Percentiles rank a stretch among this genome's conserved stretches.
These are phyloP conservation scores for Themeda triandra DNA, from an alignment of 176 grass and related monocot species.

Conservation along the genomic window DNA sequence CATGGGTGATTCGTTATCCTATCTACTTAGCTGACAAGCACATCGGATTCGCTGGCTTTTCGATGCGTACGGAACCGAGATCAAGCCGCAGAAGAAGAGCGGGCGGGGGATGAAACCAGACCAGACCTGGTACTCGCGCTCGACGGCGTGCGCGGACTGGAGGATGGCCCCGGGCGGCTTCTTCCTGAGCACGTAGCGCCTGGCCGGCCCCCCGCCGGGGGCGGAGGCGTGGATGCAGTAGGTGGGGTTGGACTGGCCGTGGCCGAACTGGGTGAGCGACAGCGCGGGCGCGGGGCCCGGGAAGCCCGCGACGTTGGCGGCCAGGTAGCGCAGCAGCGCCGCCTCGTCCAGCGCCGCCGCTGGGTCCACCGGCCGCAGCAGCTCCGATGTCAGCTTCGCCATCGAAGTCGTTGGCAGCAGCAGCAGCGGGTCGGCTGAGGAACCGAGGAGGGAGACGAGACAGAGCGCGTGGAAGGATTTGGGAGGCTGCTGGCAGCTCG, in stretches of 20 bases:
- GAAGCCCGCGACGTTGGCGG: conserved; percentile 62
- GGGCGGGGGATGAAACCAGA: neutral
- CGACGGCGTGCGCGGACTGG: conserved; percentile 89
- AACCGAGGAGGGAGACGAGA: neutral
- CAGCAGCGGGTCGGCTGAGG: neutral
- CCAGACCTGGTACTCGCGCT: conserved; percentile 77
- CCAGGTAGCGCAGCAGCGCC: conserved; percentile 71
- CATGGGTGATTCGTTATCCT: neutral
- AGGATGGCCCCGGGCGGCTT: conserved; percentile 77
- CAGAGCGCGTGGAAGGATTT: neutral
- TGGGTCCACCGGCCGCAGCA: conserved; percentile 53
- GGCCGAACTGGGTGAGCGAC: conserved; percentile 64
- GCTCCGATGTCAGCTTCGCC: conserved; percentile 60
- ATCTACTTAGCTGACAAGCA: neutral
- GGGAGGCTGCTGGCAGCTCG: too few species aligned
- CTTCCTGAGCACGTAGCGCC: conserved; percentile 86
- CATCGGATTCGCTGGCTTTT: neutral
- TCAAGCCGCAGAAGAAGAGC: neutral
- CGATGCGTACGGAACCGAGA: neutral
- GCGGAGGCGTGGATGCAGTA: conserved; percentile 61
- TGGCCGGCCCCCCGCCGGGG: neutral
- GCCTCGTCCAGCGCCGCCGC: conserved; percentile 66
- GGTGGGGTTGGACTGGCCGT: conserved; percentile 94
- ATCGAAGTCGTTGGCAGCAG: neutral
- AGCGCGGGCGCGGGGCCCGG: conserved; percentile 38